A percentile compares a stretch with the other conserved stretches of the same genome.
Evolutionary conservation across 139 green algal genomes (phyloP).

Genomic region (Gonium pectorale): DNA sequence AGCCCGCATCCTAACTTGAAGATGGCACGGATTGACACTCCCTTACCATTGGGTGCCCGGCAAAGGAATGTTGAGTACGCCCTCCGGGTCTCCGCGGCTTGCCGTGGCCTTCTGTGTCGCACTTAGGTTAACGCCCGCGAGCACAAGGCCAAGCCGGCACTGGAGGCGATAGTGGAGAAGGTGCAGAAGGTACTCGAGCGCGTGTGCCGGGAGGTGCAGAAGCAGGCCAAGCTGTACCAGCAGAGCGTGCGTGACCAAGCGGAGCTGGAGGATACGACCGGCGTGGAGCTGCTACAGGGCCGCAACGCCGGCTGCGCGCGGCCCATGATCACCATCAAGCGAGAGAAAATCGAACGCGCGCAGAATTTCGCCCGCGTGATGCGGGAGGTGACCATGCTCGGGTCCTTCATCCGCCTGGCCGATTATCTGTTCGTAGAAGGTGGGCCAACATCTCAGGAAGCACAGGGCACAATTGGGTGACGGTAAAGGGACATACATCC

Average conservation of each 20-base stretch:
- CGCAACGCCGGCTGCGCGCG: constrained; percentile 51
- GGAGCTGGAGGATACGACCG: constrained; percentile 84
- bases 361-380: constrained; percentile 77
- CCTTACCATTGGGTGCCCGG: no score
- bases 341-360: constrained; percentile 85
- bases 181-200: constrained; percentile 79
- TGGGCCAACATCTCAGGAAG: not conserved
- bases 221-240: constrained; percentile 78
- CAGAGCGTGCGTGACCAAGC: constrained; percentile 74
- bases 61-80: no score
- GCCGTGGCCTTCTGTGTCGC: no score
- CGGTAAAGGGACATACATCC: no score
- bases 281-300: constrained; percentile 77
- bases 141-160: constrained; percentile 72
- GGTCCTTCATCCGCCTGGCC: constrained; percentile 79
- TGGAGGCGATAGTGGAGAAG: constrained; percentile 79
- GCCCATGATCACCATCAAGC: constrained; percentile 71
- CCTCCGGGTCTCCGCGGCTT: no score
- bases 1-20: no score
- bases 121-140: constrained; percentile 72
- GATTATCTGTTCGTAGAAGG: constrained; percentile 84
- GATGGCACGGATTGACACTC: no score
- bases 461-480: no score
- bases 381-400: constrained; percentile 79
- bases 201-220: constrained; percentile 75